These are phyloP conservation scores for Saccharomycopsis amapae DNA, from an alignment of 805 yeast genomes.

Conservation along the genomic window DNA sequence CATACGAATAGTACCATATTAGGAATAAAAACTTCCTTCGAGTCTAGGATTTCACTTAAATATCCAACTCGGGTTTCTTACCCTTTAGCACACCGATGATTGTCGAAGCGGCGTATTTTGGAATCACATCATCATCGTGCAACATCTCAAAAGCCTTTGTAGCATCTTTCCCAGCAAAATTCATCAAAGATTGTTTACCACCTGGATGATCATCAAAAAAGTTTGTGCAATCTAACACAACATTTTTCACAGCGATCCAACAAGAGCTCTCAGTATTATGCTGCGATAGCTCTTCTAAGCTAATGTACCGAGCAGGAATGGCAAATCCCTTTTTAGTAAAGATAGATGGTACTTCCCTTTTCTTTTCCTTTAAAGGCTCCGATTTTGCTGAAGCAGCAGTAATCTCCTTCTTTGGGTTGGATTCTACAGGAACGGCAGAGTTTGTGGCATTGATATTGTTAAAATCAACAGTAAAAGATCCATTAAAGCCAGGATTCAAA, in stretches of 20 bases:
- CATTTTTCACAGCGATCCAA: constrained; percentile 49
- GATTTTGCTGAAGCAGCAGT: neutral
- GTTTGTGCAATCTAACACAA: constrained; percentile 41
- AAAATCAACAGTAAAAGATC: constrained; percentile 33
- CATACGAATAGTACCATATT: too few relatives aligned
- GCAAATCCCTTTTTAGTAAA: constrained; percentile 25
- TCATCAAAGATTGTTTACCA: constrained; percentile 47
- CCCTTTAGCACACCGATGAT: constrained; percentile 50
- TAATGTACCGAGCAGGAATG: constrained; percentile 43
- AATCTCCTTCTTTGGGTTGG: neutral
- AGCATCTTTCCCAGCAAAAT: constrained; percentile 42
- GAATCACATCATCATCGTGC: constrained; percentile 50
- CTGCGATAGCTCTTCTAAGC: constrained; percentile 39
- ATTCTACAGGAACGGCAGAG: neutral
- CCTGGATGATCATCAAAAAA: constrained; percentile 51
- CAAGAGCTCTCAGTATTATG: constrained; percentile 42
- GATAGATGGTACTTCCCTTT: constrained; percentile 20
- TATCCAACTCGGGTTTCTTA: constrained; percentile 18
- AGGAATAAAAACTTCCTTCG: too few relatives aligned
- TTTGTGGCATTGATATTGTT: constrained; percentile 17
- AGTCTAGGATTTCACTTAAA: constrained; percentile 7
- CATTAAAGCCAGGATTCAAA: constrained; percentile 34
- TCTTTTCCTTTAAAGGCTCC: too few relatives aligned
- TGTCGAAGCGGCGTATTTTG: constrained; percentile 40
- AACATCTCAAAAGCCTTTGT: constrained; percentile 45